Conservation (phyloP, 176 grass and related monocot species). For the Urochloa ruziziensis region DNA sequence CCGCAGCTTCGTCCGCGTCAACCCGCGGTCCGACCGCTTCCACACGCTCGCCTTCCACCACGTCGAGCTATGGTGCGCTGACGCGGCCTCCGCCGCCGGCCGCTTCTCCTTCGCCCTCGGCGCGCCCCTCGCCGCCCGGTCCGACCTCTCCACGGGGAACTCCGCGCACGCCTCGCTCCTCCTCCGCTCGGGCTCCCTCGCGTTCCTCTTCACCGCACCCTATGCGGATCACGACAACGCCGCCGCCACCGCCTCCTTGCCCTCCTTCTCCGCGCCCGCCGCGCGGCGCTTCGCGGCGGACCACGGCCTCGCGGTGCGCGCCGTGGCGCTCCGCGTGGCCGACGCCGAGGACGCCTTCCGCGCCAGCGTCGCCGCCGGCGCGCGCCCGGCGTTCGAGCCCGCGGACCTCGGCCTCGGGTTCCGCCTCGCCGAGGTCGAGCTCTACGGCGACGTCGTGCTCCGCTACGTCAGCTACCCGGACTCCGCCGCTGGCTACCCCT, state of each 20-base stretch:
- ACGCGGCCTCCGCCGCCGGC: conserved; percentile 58
- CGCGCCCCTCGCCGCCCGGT: conserved; percentile 59
- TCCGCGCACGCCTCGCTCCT: conserved; percentile 73
- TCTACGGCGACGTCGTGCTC: conserved; percentile 91
- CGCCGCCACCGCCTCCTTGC: conserved; percentile 45
- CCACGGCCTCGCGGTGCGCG: conserved; percentile 79
- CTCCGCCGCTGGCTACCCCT: background rate
- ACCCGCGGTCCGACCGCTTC: conserved; percentile 69
- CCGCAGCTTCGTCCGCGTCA: conserved; percentile 49
- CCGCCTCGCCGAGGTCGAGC: conserved; percentile 74
- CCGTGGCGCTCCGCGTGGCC: conserved; percentile 64
- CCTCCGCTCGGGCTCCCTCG: conserved; percentile 67
- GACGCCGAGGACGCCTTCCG: conserved; percentile 78
- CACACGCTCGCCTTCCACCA: conserved; percentile 73
- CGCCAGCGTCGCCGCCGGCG: conserved; percentile 63
- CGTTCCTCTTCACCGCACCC: conserved; percentile 85
- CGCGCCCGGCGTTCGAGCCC: conserved; percentile 67
- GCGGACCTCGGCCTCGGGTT: conserved; percentile 64
- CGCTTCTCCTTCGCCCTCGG: conserved; percentile 87
- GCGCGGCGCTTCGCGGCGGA: conserved; percentile 51
- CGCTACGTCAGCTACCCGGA: conserved; percentile 69
- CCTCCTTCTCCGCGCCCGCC: conserved; percentile 58
- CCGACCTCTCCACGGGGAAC: conserved; percentile 91
- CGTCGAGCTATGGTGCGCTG: conserved; percentile 82
- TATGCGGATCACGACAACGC: conserved; percentile 34